phyloP scores from a whole-genome alignment of 2,329 filamentous ascomycete species.

The Byssothecium circinans region DNA sequence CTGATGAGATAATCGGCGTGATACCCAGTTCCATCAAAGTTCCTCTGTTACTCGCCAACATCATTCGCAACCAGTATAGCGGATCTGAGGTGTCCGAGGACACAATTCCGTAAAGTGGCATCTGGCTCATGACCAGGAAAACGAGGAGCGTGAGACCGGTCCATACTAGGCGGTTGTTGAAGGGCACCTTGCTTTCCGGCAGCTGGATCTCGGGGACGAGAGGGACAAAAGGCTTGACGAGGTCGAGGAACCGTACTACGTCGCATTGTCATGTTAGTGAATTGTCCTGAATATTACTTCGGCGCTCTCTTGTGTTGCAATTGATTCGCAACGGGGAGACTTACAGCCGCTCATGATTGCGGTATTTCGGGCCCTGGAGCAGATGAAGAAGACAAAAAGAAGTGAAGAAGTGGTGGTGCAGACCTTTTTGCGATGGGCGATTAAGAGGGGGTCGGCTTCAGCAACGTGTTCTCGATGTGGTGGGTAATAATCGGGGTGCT shows the following conservation, averaged over 20 bases:
- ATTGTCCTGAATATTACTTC: slow-evolving; percentile 7
- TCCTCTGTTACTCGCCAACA: slow-evolving; percentile 97
- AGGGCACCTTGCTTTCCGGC: slow-evolving; percentile 96
- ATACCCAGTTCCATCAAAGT: slow-evolving; percentile 95
- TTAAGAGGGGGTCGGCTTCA: slow-evolving; percentile 34
- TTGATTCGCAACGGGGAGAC: slow-evolving; percentile 39
- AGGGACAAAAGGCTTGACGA: slow-evolving; percentile 99
- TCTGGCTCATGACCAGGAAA: slow-evolving; percentile 99
- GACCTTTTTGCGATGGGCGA: slow-evolving; percentile 28
- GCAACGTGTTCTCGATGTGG: slow-evolving; percentile 38
- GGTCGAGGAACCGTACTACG: slow-evolving; percentile 95
- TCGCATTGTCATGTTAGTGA: slow-evolving; percentile 25
- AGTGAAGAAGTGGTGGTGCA: slow-evolving; percentile 29
- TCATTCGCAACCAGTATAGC: slow-evolving; percentile 99
- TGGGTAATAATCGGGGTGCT: slow-evolving; percentile 19
- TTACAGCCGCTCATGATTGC: slow-evolving; percentile 63
- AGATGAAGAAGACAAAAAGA: slow-evolving; percentile 39
- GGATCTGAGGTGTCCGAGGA: slow-evolving; percentile 95
- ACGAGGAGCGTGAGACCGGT: slow-evolving; percentile 78
- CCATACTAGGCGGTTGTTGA: slow-evolving; percentile 76
- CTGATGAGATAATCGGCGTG: slow-evolving; percentile 97
- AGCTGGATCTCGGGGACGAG: slow-evolving; percentile 89
- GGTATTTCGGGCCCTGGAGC: slow-evolving; percentile 35
- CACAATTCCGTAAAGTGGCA: slow-evolving; percentile 94
- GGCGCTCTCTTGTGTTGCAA: slow-evolving; percentile 15